These are phyloP conservation scores for Phialophora tarda DNA, from an alignment of 2,329 filamentous ascomycete genomes.

Conservation along the genomic window DNA sequence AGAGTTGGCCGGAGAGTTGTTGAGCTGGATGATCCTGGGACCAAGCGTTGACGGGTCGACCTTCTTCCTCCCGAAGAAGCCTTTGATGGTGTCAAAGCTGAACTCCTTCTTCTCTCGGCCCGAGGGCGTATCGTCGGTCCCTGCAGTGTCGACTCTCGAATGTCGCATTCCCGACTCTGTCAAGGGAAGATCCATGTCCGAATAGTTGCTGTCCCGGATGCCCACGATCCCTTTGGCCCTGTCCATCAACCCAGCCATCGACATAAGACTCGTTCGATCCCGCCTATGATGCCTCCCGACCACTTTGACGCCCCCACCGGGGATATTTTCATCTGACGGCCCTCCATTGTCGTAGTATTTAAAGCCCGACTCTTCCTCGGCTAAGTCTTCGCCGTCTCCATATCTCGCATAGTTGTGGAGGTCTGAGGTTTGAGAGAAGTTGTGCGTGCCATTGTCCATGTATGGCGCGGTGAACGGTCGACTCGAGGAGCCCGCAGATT, in stretches of 20 bases:
- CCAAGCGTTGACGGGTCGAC: slow-evolving; percentile 89
- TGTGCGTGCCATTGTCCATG: slow-evolving; percentile 48
- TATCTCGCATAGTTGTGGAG: slow-evolving; percentile 90
- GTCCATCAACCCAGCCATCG: slow-evolving; percentile 82
- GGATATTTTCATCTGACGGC: slow-evolving; percentile 62
- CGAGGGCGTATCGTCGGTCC: slow-evolving; percentile 50
- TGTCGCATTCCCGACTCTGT: slow-evolving; percentile 72
- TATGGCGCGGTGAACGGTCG: slow-evolving; percentile 41
- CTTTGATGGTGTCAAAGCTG: slow-evolving; percentile 81
- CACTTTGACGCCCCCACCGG: slow-evolving; percentile 46
- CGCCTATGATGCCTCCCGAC: slow-evolving; percentile 39
- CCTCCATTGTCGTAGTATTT: slow-evolving; percentile 76
- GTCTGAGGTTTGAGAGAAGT: slow-evolving; percentile 77
- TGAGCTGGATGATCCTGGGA: slow-evolving; percentile 90
- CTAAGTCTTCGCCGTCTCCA: slow-evolving; percentile 83
- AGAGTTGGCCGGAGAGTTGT: slow-evolving; percentile 92
- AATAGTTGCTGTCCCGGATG: slow-evolving; percentile 79
- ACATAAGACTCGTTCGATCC: slow-evolving; percentile 87
- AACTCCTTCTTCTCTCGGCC: slow-evolving; percentile 63
- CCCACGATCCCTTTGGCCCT: slow-evolving; percentile 88
- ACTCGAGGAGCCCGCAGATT: slow-evolving; percentile 46
- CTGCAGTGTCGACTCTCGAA: slow-evolving; percentile 53
- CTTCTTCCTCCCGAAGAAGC: slow-evolving; percentile 83
- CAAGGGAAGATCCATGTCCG: slow-evolving; percentile 96
- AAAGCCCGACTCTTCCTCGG: slow-evolving; percentile 71